Evolutionary conservation across 139 green algal species (phyloP).

Genomic region (Pseudopediastrum boryanum): DNA sequence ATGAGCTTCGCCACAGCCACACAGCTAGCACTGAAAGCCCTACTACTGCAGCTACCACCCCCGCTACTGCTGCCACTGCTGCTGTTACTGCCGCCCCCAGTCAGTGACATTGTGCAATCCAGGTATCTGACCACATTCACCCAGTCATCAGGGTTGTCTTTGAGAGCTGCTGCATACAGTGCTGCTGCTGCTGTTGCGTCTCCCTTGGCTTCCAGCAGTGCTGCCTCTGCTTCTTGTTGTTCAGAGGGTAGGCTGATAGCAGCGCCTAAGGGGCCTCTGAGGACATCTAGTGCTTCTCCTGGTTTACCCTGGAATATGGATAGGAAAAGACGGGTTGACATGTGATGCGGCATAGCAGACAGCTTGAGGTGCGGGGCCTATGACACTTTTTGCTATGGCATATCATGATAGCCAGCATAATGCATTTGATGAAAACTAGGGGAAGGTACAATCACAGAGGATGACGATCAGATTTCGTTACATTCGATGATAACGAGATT

Average conservation of each 20-base stretch:
- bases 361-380: too few relatives aligned
- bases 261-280: conserved; percentile 20
- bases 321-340: too few relatives aligned
- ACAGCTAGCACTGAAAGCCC: neutral
- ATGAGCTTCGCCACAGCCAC: conserved; percentile 39
- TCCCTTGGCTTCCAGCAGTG: conserved; percentile 44
- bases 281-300: conserved; percentile 37
- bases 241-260: conserved; percentile 49
- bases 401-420: too few relatives aligned
- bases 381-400: too few relatives aligned
- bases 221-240: conserved; percentile 52
- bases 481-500: too few relatives aligned
- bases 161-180: conserved; percentile 37
- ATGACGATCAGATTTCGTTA: too few relatives aligned
- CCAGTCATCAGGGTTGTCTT: conserved; percentile 63
- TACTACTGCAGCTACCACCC: conserved; percentile 12
- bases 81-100: neutral
- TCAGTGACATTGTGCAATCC: conserved; percentile 59
- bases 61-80: too few relatives aligned
- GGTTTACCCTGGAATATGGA: conserved; percentile 61
- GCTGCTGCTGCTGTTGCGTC: conserved; percentile 46
- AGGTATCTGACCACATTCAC: conserved; percentile 53
- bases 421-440: too few relatives aligned
- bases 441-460: too few relatives aligned
- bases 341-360: too few relatives aligned